Evolutionary conservation across 179 eudicot genomes (phyloP), one percentile per base, ranked within the genome.

Genomic region (Drosera spatulata): DNA sequence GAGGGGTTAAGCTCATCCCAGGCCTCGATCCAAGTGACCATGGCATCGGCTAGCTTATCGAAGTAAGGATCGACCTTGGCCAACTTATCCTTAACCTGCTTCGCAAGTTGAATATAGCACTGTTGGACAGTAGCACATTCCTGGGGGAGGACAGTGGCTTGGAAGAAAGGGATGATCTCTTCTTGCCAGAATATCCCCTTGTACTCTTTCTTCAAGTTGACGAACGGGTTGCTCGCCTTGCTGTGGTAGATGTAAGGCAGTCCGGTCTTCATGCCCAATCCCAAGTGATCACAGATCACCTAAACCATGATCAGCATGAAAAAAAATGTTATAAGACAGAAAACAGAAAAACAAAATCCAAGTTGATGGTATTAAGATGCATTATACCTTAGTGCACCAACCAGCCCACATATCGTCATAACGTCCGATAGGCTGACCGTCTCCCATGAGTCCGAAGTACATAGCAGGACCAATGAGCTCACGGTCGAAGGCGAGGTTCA

Each of bases 361-460:
- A 11, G 33, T 52, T 22, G 33, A 22, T 22, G 33, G 1, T 22
- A 22, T 0, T 22, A 22, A 22, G 33, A 22, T 22, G 33, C 33
- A 22, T 22, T 7, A 50, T n/a, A 63, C 60, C 59, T 63, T 62
- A 54, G 57, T 51, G 43, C 59, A 62, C 66, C 66, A 63, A 14
- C 66, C 60, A 55, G 60, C 59, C 66, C 65, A 62, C 50, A 62
- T 62, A 53, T 62, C 65, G 4, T 61, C 64, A 15, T 62, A 62
- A 22, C 33, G 33, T 22, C 33, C 33, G 1, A 22, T 22, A 22
- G 33, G 33, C 33, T 22, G 33, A 22, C 66, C 66, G 33, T 54
- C 66, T 10, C 66, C 66, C 66, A 63, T 63, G 51, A 63, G 66
- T 7, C 66, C 66, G 44, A 63, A 55, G 66, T 63, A 63, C 60